Percentiles rank a stretch among this genome's conserved stretches.
Conservation (phyloP, 352 stramenopile genomes). For the Phytophthora vignae region DNA sequence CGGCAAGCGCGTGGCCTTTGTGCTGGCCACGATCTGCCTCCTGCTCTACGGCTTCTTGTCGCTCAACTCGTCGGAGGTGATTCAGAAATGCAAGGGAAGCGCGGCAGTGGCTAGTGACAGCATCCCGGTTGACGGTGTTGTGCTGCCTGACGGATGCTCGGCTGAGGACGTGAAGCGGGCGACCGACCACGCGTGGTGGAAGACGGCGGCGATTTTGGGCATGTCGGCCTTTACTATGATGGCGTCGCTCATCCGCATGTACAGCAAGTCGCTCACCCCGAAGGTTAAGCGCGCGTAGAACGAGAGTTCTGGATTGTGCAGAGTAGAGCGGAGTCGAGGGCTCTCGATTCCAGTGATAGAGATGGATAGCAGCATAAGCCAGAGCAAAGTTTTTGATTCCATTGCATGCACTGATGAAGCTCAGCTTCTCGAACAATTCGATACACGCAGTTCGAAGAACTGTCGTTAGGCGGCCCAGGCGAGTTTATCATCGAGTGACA, state of each 20-base stretch:
- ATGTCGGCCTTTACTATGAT: constrained; percentile 68
- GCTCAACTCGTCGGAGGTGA: constrained; percentile 54
- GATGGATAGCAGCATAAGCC: constrained; percentile 1
- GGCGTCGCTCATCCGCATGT: constrained; percentile 71
- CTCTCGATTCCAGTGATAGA: background rate
- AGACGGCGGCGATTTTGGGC: constrained; percentile 61
- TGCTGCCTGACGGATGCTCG: constrained; percentile 53
- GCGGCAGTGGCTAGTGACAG: constrained; percentile 11
- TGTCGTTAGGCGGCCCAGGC: too few species aligned
- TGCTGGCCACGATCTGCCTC: constrained; percentile 68
- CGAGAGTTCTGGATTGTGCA: background rate
- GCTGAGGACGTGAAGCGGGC: constrained; percentile 51
- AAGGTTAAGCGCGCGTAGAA: constrained; percentile 72
- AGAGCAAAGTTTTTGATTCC: constrained; percentile 11
- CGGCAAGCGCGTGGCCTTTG: constrained; percentile 61
- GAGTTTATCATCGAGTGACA: too few species aligned
- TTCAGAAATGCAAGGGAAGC: constrained; percentile 45
- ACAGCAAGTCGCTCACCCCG: constrained; percentile 62
- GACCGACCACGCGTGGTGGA: constrained; percentile 54
- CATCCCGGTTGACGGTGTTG: constrained; percentile 22
- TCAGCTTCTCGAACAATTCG: too few species aligned
- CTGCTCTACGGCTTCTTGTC: constrained; percentile 69
- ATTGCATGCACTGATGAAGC: too few species aligned
- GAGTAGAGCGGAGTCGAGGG: background rate
- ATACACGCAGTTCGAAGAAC: too few species aligned